A percentile compares a stretch with the other conserved stretches of the same genome.
Conservation (phyloP, 768 basidiomycete genomes). For the Mycena latifolia region DNA sequence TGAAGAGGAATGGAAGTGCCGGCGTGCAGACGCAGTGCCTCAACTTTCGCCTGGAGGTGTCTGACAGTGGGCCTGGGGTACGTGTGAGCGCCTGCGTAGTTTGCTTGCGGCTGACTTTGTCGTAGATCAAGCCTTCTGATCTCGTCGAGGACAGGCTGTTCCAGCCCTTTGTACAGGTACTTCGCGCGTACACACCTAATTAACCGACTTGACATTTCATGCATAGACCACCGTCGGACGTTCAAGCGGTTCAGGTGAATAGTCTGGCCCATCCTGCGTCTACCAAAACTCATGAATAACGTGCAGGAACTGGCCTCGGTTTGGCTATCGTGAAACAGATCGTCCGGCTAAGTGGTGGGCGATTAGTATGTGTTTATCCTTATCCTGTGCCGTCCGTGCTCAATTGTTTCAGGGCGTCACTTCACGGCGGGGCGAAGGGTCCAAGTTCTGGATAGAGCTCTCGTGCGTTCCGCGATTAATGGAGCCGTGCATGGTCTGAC, state of each 20-base stretch:
- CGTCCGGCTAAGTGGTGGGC: constrained; percentile 54
- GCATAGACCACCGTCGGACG: constrained; percentile 51
- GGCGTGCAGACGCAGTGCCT: constrained; percentile 30
- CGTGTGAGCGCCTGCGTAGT: not conserved
- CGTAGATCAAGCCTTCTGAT: constrained; percentile 39
- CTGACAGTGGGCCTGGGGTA: constrained; percentile 36
- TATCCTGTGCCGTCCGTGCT: not conserved
- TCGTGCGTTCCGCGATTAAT: constrained; percentile 10
- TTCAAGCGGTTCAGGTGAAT: constrained; percentile 48
- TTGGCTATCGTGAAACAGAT: constrained; percentile 59
- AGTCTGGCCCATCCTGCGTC: not conserved
- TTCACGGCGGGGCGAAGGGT: constrained; percentile 50
- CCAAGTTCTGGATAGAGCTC: constrained; percentile 57
- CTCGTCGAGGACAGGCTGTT: constrained; percentile 41
- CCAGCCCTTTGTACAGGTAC: constrained; percentile 42
- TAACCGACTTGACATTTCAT: constrained; percentile 7
- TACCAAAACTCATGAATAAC: constrained; percentile 17
- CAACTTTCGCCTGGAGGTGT: constrained; percentile 36
- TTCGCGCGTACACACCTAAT: not conserved
- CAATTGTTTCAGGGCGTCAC: constrained; percentile 34
- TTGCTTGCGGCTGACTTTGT: not conserved
- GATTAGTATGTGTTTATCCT: constrained; percentile 43
- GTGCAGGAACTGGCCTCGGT: constrained; percentile 53
- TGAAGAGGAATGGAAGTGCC: constrained; percentile 17
- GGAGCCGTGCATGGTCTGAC: not conserved